phyloP scores from a whole-genome alignment of 192 early-diverging fungal species.

The Backusella tuberculispora region DNA sequence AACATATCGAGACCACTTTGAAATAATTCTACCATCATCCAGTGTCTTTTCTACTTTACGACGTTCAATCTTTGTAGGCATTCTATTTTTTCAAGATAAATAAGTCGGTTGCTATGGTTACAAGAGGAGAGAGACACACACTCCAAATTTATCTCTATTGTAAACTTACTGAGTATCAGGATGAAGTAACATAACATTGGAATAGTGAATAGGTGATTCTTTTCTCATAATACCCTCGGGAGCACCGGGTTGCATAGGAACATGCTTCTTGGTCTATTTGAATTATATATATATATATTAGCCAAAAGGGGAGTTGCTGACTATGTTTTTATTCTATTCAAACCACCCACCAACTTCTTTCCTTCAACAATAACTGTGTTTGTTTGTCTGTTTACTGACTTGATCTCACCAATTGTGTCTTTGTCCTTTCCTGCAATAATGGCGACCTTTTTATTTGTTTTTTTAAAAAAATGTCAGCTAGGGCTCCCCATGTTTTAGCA shows the following conservation, averaged over 20 bases:
- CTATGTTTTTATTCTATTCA: not conserved
- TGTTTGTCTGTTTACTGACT: slow-evolving; percentile 33
- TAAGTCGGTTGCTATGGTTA: not conserved
- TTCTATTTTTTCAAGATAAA: slow-evolving; percentile 23
- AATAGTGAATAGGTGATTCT: slow-evolving; percentile 49
- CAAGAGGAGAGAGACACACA: too few relatives aligned
- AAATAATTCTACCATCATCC: slow-evolving; percentile 29
- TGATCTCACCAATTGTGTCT: slow-evolving; percentile 46
- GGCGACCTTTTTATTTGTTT: slow-evolving; percentile 31
- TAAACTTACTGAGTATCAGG: slow-evolving; percentile 48
- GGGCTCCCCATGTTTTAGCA: not conserved
- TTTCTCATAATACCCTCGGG: slow-evolving; percentile 44
- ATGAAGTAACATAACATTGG: slow-evolving; percentile 51
- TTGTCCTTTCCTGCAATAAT: slow-evolving; percentile 49
- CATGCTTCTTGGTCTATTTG: slow-evolving; percentile 46
- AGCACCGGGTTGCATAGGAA: slow-evolving; percentile 39
- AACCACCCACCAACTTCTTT: slow-evolving; percentile 34
- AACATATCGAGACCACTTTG: slow-evolving; percentile 45
- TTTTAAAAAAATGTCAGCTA: not conserved
- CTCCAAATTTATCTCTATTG: not conserved
- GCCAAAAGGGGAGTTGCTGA: not conserved
- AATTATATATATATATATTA: not conserved
- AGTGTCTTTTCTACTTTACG: slow-evolving; percentile 32
- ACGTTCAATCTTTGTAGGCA: slow-evolving; percentile 37
- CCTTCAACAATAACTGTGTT: slow-evolving; percentile 46